These are phyloP conservation scores for Solanum etuberosum DNA, from an alignment of 257 asterid genomes.

Conservation along the genomic window DNA sequence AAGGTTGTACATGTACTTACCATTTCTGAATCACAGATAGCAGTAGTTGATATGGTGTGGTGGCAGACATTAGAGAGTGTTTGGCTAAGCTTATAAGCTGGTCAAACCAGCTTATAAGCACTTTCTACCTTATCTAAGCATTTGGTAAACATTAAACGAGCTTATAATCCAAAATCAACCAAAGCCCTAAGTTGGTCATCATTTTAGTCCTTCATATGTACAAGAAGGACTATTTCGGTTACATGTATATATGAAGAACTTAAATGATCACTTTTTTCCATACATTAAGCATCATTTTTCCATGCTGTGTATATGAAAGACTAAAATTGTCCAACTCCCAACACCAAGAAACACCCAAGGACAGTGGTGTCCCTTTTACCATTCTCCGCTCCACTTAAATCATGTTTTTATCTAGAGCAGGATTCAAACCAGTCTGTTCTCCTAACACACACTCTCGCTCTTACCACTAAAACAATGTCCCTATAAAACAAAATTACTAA, in stretches of 20 bases:
- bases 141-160: neutral
- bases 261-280: neutral
- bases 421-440: neutral
- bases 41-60: neutral
- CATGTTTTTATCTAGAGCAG: neutral
- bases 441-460: neutral
- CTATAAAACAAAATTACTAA: neutral
- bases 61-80: neutral
- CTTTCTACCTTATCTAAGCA: neutral
- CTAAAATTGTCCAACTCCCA: neutral
- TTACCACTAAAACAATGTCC: neutral
- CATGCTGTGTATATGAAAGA: neutral
- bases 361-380: too few species aligned
- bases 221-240: neutral
- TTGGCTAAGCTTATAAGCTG: neutral
- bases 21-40: neutral
- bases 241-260: neutral
- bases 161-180: neutral
- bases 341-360: neutral
- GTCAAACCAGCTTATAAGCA: neutral
- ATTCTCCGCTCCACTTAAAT: neutral
- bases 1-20: neutral
- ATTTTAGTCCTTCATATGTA: neutral
- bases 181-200: neutral
- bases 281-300: neutral